A percentile compares a stretch with the other conserved stretches of the same genome.
Evolutionary conservation across 106 monocot species (phyloP).

Genomic region (Platanthera guangdongensis): DNA sequence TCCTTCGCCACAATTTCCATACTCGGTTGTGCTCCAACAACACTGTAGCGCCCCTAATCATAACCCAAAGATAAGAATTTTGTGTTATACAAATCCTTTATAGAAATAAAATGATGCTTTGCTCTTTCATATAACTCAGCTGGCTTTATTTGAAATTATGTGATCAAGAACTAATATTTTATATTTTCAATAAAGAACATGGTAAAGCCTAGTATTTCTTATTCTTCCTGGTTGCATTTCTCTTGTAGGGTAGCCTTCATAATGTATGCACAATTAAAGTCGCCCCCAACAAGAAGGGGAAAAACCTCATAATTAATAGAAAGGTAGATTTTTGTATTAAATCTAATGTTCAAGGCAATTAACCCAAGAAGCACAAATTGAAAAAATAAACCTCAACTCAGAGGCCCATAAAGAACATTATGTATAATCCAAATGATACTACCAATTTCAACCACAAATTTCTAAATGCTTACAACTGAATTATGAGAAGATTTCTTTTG

Average conservation of each 20-base stretch:
- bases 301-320: not conserved
- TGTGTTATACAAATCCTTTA: not conserved
- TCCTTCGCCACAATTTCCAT: conserved; percentile 90
- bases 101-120: not conserved
- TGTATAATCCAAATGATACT: not conserved
- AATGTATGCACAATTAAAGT: not conserved
- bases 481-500: not conserved
- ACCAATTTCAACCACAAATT: not conserved
- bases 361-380: not conserved
- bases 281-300: not conserved
- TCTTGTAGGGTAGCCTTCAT: not conserved
- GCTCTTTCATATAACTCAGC: not conserved
- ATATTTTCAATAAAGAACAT: not conserved
- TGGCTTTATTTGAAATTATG: not conserved
- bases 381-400: not conserved
- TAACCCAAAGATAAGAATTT: not conserved
- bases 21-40: conserved; percentile 78
- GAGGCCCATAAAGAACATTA: not conserved
- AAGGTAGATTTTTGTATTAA: not conserved
- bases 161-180: not conserved
- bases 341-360: not conserved
- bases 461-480: not conserved
- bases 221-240: not conserved
- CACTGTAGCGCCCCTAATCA: conserved; percentile 73
- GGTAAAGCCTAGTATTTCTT: not conserved